Evolutionary conservation across 73 alveolate genomes (phyloP), one percentile per base, ranked within the genome.

Genomic region (Stentor roeselii): DNA sequence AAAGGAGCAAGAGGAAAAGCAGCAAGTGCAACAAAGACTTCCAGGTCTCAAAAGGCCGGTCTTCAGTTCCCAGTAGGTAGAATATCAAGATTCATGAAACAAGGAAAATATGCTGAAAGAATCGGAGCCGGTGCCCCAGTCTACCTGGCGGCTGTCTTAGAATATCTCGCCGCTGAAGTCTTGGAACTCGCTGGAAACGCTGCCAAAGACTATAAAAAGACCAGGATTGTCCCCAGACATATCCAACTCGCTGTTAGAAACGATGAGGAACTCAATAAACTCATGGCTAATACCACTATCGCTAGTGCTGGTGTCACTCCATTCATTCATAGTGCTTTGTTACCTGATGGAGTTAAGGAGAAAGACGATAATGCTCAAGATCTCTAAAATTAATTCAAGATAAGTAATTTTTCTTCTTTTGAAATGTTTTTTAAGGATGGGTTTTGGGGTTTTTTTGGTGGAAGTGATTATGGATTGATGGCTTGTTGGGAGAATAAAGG

Each of bases 41-140:
- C 89, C 15, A 75, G 80, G n/a, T 75, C 89, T 3, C 30, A 3
- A 75, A 90, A 89, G 84, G 97, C 97, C 50, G 98, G 97, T 42
- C 86, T 94, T 42, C 95, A 92, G 83, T 94, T 94, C 88, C 95
- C 98, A 42, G 95, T 92, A 60, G 95, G 95, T 36, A 90, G 97
- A 84, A 80, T 92, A 39, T 93, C 95, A 42, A 78, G 95, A 78
- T 92, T 82, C 77, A 84, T 85, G 78, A 92, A 92, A 86, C 82
- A 78, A 27, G 96, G 95, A 60, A 87, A 89, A 80, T 93, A 90
- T 84, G 93, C 95, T 60, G 98, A 91, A 74, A 88, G 98, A 88
- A 87, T 93, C 75, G 93, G 93, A 4, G 95, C 91, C 34, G 98
- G 95, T 4, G 94, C 97, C 39, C 96, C 98, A 74, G 98, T 94